Evolutionary conservation across 2,329 filamentous ascomycete species (phyloP).

Genomic region (Neurospora sp.): DNA sequence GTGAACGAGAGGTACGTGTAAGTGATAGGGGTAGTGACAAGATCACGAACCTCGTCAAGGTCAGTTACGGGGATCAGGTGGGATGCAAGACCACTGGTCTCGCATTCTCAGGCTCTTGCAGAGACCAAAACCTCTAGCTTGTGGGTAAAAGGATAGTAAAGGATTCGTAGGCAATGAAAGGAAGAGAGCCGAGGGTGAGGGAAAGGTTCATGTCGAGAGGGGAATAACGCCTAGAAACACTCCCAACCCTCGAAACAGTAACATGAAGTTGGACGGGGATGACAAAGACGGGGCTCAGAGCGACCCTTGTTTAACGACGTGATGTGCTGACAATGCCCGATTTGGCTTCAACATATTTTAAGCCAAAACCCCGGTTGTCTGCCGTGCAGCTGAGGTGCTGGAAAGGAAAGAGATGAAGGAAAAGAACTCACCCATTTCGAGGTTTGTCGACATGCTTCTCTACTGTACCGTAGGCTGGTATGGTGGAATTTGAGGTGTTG

Average conservation of each 20-base stretch:
- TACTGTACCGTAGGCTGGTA: neutral
- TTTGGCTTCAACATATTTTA: neutral
- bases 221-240: neutral
- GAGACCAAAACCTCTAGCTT: neutral
- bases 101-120: neutral
- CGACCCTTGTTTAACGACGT: neutral
- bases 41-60: neutral
- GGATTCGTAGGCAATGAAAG: neutral
- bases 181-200: neutral
- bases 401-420: neutral
- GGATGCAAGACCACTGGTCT: neutral
- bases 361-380: neutral
- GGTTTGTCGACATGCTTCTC: constrained; percentile 1
- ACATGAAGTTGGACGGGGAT: neutral
- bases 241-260: neutral
- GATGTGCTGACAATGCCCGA: neutral
- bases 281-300: neutral
- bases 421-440: constrained; percentile 5
- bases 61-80: neutral
- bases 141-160: neutral
- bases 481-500: neutral
- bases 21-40: neutral
- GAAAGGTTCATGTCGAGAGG: neutral
- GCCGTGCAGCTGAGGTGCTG: neutral
- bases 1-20: neutral